These are phyloP conservation scores for Atkinsonella hypoxylon DNA, from an alignment of 2,329 filamentous ascomycete species.

Conservation along the genomic window DNA sequence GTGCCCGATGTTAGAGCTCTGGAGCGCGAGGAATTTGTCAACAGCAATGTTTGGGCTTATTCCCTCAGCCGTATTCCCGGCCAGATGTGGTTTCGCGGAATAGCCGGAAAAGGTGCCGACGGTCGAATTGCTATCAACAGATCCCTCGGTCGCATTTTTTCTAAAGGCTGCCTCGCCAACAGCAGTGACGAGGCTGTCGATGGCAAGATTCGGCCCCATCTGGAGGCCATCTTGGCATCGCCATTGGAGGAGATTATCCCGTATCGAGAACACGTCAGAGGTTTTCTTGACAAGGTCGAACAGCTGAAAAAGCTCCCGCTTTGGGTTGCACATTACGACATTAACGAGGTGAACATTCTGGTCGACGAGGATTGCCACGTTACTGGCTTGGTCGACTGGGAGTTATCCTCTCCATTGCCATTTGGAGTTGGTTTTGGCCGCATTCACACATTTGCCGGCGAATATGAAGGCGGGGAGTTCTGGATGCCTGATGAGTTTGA, in stretches of 20 bases:
- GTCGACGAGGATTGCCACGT: constrained; percentile 1
- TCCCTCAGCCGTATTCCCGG: background rate
- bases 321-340: constrained; percentile 3
- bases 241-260: background rate
- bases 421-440: constrained; percentile 11
- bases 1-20: background rate
- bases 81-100: background rate
- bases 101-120: constrained; percentile 1
- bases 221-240: constrained; percentile 3
- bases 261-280: background rate
- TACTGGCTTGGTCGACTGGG: constrained; percentile 5
- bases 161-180: constrained; percentile 1
- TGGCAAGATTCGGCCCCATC: background rate
- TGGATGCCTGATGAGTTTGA: constrained; percentile 16
- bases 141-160: constrained; percentile 1
- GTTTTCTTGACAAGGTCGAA: background rate
- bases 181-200: constrained; percentile 1
- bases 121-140: constrained; percentile 2
- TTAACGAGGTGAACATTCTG: background rate
- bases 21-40: background rate
- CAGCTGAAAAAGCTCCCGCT: background rate
- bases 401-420: background rate
- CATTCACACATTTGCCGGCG: constrained; percentile 14
- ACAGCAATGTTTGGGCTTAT: constrained; percentile 1
- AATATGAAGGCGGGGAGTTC: constrained; percentile 14